Evolutionary conservation across 2,329 filamentous ascomycete species (phyloP), one percentile per base, ranked within the genome.

Genomic region (Aspergillus aculeatus): DNA sequence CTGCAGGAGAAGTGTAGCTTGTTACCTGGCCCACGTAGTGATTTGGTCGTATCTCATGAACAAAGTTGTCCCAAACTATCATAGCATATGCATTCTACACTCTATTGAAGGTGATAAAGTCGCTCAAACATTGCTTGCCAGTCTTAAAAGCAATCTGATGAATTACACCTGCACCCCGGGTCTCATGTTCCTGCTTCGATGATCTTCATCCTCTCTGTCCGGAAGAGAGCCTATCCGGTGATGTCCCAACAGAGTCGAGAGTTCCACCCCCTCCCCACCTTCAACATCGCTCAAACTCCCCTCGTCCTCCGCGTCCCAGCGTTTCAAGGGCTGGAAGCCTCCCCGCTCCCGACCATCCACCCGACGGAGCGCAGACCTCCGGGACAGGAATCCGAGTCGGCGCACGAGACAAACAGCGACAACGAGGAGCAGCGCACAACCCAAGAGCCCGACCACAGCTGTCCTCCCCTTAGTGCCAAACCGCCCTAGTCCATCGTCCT

Each of bases 231-330:
- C 49, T 6, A 48, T 31, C 24, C 26, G 26, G 26, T 23, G 38
- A 26, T 60, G 41, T 29, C 57, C 50, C 35, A 66, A 50, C 12
- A 66, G 47, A 32, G 63, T 57, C 12, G 64, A 63, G 44, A 54
- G 47, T 19, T 52, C 58, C 14, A 56, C 60, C 16, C 44, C 53
- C 21, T 60, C 60, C 21, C 48, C 56, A 41, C 52, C 54, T 38
- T 64, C 64, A 9, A 48, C 60, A 19, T 65, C 63, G 54, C 59
- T 64, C 48, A 61, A 21, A 31, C 32, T 1, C 4, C 50, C 57
- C 41, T 55, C 59, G 23, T 60, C 54, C 10, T 47, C 59, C 7
- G 7, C 7, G 47, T 50, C 52, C 29, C 57, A 58, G 21, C 55
- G 51, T 9, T 57, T 53, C 29, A 56, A 5, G 4, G 50, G 55